Conservation (phyloP, 805 yeast genomes). For the Zygoascus tannicola region DNA sequence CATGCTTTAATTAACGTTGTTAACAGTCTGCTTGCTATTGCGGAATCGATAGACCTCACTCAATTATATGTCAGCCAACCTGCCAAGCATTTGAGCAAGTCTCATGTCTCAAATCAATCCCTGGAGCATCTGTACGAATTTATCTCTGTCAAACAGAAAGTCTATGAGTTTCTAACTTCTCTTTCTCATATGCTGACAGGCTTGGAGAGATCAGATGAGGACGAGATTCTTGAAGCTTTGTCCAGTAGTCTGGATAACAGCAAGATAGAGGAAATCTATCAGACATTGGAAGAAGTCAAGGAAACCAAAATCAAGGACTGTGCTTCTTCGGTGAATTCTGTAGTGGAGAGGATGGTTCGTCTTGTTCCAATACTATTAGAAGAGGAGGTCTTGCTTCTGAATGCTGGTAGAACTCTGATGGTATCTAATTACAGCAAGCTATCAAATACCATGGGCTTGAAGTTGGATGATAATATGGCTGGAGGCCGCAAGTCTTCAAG, state of each 20-base stretch:
- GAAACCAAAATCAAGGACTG: constrained; percentile 12
- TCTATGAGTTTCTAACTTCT: constrained; percentile 35
- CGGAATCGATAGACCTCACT: constrained; percentile 25
- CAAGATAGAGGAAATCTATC: constrained; percentile 13
- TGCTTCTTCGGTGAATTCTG: constrained; percentile 4
- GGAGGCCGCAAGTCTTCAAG: not conserved
- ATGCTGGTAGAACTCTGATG: constrained; percentile 3
- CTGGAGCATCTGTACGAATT: constrained; percentile 45
- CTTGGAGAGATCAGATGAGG: constrained; percentile 12
- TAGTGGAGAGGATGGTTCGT: constrained; percentile 2
- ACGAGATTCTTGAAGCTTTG: constrained; percentile 12
- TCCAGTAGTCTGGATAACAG: constrained; percentile 12
- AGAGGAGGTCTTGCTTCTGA: not conserved
- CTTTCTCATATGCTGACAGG: constrained; percentile 9
- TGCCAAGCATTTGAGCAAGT: constrained; percentile 5
- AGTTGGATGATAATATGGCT: not conserved
- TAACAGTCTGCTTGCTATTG: constrained; percentile 28
- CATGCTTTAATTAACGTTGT: constrained; percentile 11
- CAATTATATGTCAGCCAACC: constrained; percentile 12
- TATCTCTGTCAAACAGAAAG: constrained; percentile 59
- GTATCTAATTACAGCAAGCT: constrained; percentile 1
- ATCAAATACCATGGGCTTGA: not conserved
- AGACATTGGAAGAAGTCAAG: constrained; percentile 10
- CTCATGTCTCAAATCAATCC: constrained; percentile 6
- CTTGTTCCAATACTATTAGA: not conserved